Base-by-base conservation (phyloP, 1,284 basidiomycete species). In the Boletellus deceptivus region DNA sequence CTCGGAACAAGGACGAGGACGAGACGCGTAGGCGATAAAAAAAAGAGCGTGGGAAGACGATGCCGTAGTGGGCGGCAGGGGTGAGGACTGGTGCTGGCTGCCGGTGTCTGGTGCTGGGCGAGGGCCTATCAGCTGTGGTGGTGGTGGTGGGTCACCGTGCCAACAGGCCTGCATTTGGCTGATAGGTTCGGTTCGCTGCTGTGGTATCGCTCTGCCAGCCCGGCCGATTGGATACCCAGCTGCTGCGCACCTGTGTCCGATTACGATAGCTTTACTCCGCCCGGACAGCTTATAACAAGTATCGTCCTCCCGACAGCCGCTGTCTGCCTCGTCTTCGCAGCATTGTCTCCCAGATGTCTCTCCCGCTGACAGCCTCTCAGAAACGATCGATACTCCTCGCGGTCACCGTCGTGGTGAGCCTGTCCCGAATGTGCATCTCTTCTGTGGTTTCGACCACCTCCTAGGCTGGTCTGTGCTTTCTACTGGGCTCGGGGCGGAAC, bases 41-140 rank as follows among this genome's bases (percentile, higher is more conserved):
- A 76, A 75, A 70, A 50, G 42, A 52, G 48, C 62, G 74, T 57
- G 58, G 24, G 57, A 63, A 72, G 71, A 57, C 27, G 51, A 22
- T 55, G 10, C 29, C 29, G 29, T 11, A 31, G 1, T 31, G 2
- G 29, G 25, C 5, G 8, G n/a, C n/a, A n/a, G n/a, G n/a, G n/a
- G n/a, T n/a, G n/a, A n/a, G n/a, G n/a, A n/a, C n/a, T n/a, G n/a
- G n/a, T n/a, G n/a, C n/a, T n/a, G n/a, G n/a, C n/a, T n/a, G n/a
- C n/a, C n/a, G n/a, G n/a, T 22, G 22, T 22, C 22, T 5, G 22
- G 22, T 22, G 22, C 22, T 4, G 22, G 5, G 22, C 4, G 25
- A n/a, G n/a, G 25, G 25, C 25, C 25, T 25, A 22, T 22, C 22
- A 22, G 22, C n/a, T n/a, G n/a, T n/a, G n/a, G 5, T 22, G 22